phyloP scores from a whole-genome alignment of 345 rosid species.

The Aurinia saxatilis region DNA sequence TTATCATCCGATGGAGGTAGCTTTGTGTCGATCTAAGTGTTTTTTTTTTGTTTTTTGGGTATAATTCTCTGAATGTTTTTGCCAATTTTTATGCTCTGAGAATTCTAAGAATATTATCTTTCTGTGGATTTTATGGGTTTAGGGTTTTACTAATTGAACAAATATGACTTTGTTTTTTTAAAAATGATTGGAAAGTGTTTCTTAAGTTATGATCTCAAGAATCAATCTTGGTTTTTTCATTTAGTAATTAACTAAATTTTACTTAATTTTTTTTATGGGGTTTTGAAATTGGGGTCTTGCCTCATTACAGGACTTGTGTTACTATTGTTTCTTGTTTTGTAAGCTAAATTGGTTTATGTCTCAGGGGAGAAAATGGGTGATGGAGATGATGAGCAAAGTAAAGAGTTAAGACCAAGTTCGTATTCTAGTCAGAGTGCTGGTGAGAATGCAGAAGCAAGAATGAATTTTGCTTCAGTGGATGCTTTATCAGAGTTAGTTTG shows the following conservation, averaged over 20 bases:
- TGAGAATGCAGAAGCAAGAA: conserved; percentile 65
- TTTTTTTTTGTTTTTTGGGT: conserved; percentile 1
- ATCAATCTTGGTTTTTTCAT: neutral
- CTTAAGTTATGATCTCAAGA: neutral
- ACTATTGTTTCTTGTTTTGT: conserved; percentile 4
- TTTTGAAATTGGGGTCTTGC: neutral
- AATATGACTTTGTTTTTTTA: neutral
- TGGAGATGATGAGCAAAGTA: conserved; percentile 38
- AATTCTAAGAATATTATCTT: neutral
- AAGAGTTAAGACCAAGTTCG: conserved; percentile 17
- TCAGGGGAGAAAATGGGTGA: conserved; percentile 40
- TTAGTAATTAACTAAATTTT: neutral
- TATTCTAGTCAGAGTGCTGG: conserved; percentile 32
- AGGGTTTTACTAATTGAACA: conserved; percentile 6
- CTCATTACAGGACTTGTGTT: neutral
- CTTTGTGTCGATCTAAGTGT: conserved; percentile 9
- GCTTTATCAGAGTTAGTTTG: conserved; percentile 81
- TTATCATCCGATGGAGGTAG: conserved; percentile 27
- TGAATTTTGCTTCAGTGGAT: conserved; percentile 47
- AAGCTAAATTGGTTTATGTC: conserved; percentile 2
- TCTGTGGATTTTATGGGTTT: neutral
- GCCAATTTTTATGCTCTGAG: neutral
- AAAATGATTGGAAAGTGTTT: neutral
- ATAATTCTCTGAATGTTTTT: neutral
- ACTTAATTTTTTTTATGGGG: too few species aligned